These are phyloP conservation scores for Aspergillus unguis DNA, from an alignment of 2,329 filamentous ascomycete genomes.

Conservation along the genomic window DNA sequence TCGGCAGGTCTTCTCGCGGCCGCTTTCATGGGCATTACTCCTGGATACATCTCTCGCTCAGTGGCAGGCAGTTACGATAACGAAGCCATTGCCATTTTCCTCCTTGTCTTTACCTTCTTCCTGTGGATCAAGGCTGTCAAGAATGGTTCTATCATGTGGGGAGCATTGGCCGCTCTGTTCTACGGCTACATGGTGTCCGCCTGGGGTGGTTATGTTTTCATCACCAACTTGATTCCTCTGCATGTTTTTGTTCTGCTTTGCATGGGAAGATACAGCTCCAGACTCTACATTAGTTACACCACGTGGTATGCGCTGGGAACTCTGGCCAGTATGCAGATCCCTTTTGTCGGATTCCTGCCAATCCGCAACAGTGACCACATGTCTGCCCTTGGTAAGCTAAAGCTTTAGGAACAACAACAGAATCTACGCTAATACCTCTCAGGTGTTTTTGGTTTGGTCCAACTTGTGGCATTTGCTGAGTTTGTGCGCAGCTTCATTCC, in stretches of 20 bases:
- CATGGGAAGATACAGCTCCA: slow-evolving; percentile 94
- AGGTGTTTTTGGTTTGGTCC: slow-evolving; percentile 94
- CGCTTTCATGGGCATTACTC: slow-evolving; percentile 93
- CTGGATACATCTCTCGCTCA: slow-evolving; percentile 95
- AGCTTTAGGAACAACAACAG: not conserved
- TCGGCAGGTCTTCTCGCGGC: slow-evolving; percentile 94
- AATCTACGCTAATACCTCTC: slow-evolving; percentile 19
- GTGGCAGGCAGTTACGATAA: slow-evolving; percentile 99
- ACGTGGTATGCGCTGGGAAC: slow-evolving; percentile 98
- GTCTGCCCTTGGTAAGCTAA: slow-evolving; percentile 75
- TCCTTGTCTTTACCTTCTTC: slow-evolving; percentile 97
- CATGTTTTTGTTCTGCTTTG: slow-evolving; percentile 91
- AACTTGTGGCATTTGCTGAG: slow-evolving; percentile 87
- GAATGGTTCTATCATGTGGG: slow-evolving; percentile 94
- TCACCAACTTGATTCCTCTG: slow-evolving; percentile 92
- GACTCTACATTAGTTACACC: slow-evolving; percentile 93
- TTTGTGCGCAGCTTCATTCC: slow-evolving; percentile 86
- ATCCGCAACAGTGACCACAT: slow-evolving; percentile 98
- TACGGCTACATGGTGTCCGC: slow-evolving; percentile 99
- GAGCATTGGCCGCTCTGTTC: slow-evolving; percentile 86
- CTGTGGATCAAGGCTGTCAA: slow-evolving; percentile 99
- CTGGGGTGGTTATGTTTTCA: slow-evolving; percentile 99
- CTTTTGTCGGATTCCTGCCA: slow-evolving; percentile 94
- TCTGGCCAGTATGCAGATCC: slow-evolving; percentile 97
- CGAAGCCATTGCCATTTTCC: slow-evolving; percentile 98